A percentile compares a stretch with the other conserved stretches of the same genome.
These are phyloP conservation scores for Komagataella kurtzmanii DNA, from an alignment of 805 yeast genomes.

Conservation along the genomic window DNA sequence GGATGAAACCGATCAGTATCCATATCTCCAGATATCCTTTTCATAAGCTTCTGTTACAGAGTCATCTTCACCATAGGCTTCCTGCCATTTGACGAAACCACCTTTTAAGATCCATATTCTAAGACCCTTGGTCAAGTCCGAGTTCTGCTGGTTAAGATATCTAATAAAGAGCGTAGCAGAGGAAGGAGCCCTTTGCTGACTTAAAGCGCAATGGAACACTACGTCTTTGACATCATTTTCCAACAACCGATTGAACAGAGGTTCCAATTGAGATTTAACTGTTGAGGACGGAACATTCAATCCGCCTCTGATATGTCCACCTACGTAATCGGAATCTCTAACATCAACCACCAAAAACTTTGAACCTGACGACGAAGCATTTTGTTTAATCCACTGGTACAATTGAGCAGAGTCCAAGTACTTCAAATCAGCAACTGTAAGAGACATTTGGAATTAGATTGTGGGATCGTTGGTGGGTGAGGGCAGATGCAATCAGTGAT, in stretches of 20 bases:
- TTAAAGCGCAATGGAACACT: constrained; percentile 82
- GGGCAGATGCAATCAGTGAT: not conserved
- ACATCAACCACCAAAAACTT: constrained; percentile 62
- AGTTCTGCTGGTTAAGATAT: constrained; percentile 18
- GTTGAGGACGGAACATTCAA: constrained; percentile 40
- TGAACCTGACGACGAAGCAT: constrained; percentile 22
- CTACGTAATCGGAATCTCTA: constrained; percentile 69
- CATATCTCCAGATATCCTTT: constrained; percentile 22
- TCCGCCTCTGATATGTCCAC: constrained; percentile 55
- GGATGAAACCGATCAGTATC: not conserved
- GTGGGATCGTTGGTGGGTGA: not conserved
- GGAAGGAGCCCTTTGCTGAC: constrained; percentile 88
- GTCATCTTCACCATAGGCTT: constrained; percentile 51
- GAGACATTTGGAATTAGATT: not conserved
- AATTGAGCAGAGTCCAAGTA: constrained; percentile 32
- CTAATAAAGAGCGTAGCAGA: constrained; percentile 56
- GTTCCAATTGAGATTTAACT: constrained; percentile 24
- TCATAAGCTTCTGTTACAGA: constrained; percentile 48
- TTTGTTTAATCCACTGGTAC: constrained; percentile 28
- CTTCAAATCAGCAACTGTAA: constrained; percentile 27
- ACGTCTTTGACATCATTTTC: constrained; percentile 29
- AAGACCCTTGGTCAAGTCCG: constrained; percentile 16
- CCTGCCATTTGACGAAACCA: constrained; percentile 82
- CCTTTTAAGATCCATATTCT: constrained; percentile 65
- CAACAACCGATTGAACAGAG: constrained; percentile 21